Evolutionary conservation across 2,329 filamentous ascomycete species (phyloP).

Genomic region (Fusarium luffae): DNA sequence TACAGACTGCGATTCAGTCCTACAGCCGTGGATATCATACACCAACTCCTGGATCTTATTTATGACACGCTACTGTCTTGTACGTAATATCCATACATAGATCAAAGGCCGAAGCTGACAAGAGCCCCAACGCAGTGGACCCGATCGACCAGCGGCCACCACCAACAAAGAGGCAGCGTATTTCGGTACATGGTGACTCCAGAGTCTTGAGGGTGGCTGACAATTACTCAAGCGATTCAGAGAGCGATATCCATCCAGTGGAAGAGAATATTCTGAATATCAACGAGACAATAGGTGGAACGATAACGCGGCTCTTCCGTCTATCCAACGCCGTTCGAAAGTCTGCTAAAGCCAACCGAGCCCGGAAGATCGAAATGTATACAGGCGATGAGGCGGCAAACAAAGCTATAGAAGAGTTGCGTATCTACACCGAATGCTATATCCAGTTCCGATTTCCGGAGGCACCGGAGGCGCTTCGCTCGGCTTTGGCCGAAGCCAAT

Average conservation of each 20-base stretch:
- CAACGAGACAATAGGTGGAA: not conserved
- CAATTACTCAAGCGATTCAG: not conserved
- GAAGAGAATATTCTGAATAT: not conserved
- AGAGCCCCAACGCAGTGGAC: too few relatives aligned
- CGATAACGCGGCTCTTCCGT: not conserved
- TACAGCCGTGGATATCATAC: not conserved
- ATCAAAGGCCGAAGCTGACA: too few relatives aligned
- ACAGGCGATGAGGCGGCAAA: not conserved
- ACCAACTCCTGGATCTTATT: too few relatives aligned
- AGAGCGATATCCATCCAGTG: not conserved
- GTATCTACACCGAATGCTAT: not conserved
- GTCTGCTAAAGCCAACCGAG: not conserved
- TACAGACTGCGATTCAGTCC: constrained; percentile 2
- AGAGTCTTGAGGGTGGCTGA: too few relatives aligned
- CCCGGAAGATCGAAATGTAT: not conserved
- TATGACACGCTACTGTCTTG: too few relatives aligned
- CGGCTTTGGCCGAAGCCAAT: not conserved
- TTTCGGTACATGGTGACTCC: not conserved
- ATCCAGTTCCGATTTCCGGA: not conserved
- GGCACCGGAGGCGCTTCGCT: not conserved
- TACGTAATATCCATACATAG: too few relatives aligned
- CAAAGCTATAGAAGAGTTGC: not conserved
- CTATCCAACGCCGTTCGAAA: constrained; percentile 1
- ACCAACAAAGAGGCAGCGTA: not conserved
- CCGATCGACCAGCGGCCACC: not conserved